Evolutionary conservation across 169 alveolate species (phyloP).

Genomic region (Plasmodium sp.): DNA sequence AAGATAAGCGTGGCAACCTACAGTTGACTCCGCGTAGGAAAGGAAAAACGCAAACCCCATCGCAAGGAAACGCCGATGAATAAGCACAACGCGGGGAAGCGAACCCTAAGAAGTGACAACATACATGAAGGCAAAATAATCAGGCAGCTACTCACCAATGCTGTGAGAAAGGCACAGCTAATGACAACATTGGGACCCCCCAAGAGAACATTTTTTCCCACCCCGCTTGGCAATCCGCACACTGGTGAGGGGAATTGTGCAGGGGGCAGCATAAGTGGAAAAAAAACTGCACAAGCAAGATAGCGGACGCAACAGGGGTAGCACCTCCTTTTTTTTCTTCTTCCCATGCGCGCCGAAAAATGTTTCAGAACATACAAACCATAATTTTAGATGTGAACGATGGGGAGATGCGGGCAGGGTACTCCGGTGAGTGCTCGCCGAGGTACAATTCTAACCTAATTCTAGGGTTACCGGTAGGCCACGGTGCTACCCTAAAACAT

Average conservation of each 20-base stretch:
- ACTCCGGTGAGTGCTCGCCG: constrained; percentile 83
- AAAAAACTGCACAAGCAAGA: background rate
- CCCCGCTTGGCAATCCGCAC: background rate
- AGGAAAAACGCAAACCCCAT: background rate
- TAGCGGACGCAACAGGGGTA: background rate
- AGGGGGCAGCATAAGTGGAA: background rate
- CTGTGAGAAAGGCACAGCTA: background rate
- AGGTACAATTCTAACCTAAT: constrained; percentile 77
- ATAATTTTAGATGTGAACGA: constrained; percentile 82
- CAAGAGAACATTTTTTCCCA: background rate
- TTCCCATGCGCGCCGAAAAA: background rate
- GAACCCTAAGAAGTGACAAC: background rate
- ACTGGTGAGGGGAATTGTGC: background rate
- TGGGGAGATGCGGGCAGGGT: constrained; percentile 79
- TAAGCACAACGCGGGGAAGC: background rate
- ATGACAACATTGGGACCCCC: background rate
- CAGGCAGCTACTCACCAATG: background rate
- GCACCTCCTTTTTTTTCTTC: background rate
- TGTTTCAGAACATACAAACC: constrained; percentile 75
- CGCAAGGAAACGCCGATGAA: background rate
- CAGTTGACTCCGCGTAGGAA: background rate
- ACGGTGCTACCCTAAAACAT: constrained; percentile 79
- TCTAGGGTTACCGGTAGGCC: constrained; percentile 78
- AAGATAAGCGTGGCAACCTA: background rate
- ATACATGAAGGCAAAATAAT: background rate